These are phyloP conservation scores for Raffaelea deltoideospora DNA, from an alignment of 2,329 filamentous ascomycete species.

Conservation along the genomic window DNA sequence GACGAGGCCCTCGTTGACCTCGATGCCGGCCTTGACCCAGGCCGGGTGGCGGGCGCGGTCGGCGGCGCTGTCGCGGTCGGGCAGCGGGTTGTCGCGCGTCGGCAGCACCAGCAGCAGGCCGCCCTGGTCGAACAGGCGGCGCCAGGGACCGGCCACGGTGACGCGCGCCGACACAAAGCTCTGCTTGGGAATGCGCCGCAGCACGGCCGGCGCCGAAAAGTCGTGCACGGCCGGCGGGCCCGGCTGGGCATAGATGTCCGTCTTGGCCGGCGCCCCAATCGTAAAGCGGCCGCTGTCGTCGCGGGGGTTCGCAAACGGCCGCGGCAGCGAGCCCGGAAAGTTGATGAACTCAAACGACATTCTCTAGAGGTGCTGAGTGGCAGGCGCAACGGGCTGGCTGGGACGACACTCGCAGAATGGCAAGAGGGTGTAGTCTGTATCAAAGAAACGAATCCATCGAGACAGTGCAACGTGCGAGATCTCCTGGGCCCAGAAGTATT, in stretches of 20 bases:
- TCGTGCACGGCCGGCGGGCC: neutral
- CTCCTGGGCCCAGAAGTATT: no score
- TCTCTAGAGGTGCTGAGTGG: no score
- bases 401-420: no score
- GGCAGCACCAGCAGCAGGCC: slow-evolving; percentile 7
- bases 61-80: slow-evolving; percentile 1
- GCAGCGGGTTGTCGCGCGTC: slow-evolving; percentile 1
- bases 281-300: neutral
- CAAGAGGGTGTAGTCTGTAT: no score
- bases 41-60: slow-evolving; percentile 3
- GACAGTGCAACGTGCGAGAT: no score
- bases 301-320: no score
- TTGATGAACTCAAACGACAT: no score
- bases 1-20: slow-evolving; percentile 6
- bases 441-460: no score
- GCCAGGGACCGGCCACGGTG: slow-evolving; percentile 4
- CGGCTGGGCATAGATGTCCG: neutral
- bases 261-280: neutral
- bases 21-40: slow-evolving; percentile 11
- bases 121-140: slow-evolving; percentile 8
- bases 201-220: neutral
- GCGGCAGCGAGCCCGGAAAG: no score
- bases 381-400: no score
- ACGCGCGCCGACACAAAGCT: slow-evolving; percentile 4
- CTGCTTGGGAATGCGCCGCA: neutral